These are phyloP conservation scores for Geoglossum cookeanum DNA, from an alignment of 2,329 filamentous ascomycete species.

Conservation along the genomic window DNA sequence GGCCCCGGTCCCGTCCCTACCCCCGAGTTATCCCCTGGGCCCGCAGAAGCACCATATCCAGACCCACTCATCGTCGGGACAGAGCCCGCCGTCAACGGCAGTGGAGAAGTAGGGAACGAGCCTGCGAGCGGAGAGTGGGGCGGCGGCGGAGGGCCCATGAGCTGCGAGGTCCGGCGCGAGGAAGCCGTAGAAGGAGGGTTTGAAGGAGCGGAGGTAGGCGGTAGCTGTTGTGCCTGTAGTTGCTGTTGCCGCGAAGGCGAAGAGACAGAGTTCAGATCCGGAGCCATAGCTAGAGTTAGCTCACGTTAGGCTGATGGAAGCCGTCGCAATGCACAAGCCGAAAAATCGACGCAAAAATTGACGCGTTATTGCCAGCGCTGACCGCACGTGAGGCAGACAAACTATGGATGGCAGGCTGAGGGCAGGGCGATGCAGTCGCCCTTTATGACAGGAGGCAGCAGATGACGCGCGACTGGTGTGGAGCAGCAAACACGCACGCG, in stretches of 20 bases:
- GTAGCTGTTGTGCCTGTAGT: neutral
- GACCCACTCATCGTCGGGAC: constrained; percentile 28
- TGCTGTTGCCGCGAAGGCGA: constrained; percentile 11
- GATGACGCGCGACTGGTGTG: too few species aligned
- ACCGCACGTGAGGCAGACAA: too few species aligned
- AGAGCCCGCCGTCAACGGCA: constrained; percentile 33
- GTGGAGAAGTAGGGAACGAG: constrained; percentile 13
- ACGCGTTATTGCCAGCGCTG: too few species aligned
- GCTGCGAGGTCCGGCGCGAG: constrained; percentile 8
- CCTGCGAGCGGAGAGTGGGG: constrained; percentile 7
- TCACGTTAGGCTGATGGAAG: too few species aligned
- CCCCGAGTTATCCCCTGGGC: neutral
- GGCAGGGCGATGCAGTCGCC: too few species aligned
- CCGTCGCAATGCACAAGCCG: too few species aligned
- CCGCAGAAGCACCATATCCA: neutral
- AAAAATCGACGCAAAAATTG: too few species aligned
- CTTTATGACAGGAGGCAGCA: too few species aligned
- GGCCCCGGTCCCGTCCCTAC: constrained; percentile 1
- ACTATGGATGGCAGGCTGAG: too few species aligned
- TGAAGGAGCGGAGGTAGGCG: constrained; percentile 15
- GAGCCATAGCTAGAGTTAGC: constrained; percentile 14
- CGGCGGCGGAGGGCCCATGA: constrained; percentile 9
- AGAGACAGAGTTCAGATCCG: constrained; percentile 18
- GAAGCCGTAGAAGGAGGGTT: constrained; percentile 11
- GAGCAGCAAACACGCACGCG: too few species aligned